Evolutionary conservation across 306 rosid genomes (phyloP), one percentile per base, ranked within the genome.

Genomic region (Lablab purpureus): DNA sequence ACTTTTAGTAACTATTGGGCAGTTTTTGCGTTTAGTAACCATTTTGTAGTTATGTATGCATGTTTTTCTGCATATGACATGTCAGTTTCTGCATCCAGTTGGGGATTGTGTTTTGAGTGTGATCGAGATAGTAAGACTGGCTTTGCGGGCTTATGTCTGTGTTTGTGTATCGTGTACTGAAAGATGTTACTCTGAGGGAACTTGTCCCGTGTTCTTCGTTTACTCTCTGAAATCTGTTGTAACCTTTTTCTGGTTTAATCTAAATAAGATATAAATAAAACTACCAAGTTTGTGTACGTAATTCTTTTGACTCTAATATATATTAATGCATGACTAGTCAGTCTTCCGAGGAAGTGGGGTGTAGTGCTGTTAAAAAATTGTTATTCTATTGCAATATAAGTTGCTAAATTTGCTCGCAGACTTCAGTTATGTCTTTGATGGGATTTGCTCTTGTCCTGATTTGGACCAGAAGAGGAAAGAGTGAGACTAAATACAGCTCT

Each of bases 371-470:
- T 68, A 68, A 18, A 37, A 65, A 49, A 10, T 63, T n/a, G 50
- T 60, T 37, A 49, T 51, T 19, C 62, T n/a, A 22, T 36, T 76
- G 81, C 36, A 45, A 50, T 45, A 23, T 78, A 74, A 78, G 76
- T 69, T 21, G 54, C 73, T 49, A 9, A 66, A 76, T 52, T 81
- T 79, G 67, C 83, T 66, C 88, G 82, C 97, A 94, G 99, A 94
- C 97, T 59, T 97, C 94, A 70, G 69, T 94, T 2, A 92, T 92
- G 97, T 94, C 99, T 56, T 89, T 92, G 90, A 94, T 92, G 97
- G 99, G 99, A 19, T 94, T 94, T 89, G 87, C 87, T 74, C 99
- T 94, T 67, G 99, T 92, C 72, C 78, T 91, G 92, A 47, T 92
- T 81, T 94, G 99, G 99, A 80, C 76, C 65, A 88, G 47, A 80